Percentiles rank a stretch among this genome's conserved stretches.
Evolutionary conservation across 1,284 basidiomycete species (phyloP).

Genomic region (Phylloboletellus chloephorus): DNA sequence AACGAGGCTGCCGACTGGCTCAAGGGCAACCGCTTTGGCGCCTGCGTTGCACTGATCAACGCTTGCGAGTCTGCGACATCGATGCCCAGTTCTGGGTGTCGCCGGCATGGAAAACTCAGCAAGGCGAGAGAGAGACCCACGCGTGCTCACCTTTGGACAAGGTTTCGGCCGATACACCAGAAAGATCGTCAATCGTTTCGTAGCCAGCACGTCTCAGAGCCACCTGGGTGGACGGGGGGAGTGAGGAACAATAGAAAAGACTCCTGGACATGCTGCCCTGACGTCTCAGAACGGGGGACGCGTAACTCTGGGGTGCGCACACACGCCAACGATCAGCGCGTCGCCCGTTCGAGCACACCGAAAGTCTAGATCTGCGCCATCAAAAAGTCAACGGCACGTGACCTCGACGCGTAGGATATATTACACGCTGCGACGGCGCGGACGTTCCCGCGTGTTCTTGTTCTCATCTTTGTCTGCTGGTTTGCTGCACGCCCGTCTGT

Average conservation of each 20-base stretch:
- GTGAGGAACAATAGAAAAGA: constrained; percentile 27
- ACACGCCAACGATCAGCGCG: constrained; percentile 8
- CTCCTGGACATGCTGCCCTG: constrained; percentile 25
- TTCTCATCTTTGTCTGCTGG: constrained; percentile 13
- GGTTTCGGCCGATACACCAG: constrained; percentile 34
- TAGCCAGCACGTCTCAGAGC: constrained; percentile 47
- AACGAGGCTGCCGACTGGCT: constrained; percentile 56
- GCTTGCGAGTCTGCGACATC: constrained; percentile 39
- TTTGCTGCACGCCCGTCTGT: constrained; percentile 20
- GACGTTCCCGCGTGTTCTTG: constrained; percentile 21
- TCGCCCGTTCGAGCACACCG: background rate
- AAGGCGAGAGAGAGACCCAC: background rate
- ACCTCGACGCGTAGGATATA: constrained; percentile 32
- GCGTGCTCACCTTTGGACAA: constrained; percentile 40
- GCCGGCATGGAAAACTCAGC: background rate
- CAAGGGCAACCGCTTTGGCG: constrained; percentile 32
- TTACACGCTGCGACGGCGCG: constrained; percentile 10
- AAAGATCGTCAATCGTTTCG: constrained; percentile 45
- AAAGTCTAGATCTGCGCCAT: background rate
- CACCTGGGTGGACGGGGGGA: constrained; percentile 26
- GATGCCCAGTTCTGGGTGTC: constrained; percentile 43
- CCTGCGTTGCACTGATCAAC: constrained; percentile 40
- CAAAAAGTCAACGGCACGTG: constrained; percentile 30
- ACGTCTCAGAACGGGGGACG: constrained; percentile 2
- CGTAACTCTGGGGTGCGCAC: constrained; percentile 10